Evolutionary conservation across 2,329 filamentous ascomycete genomes (phyloP).

Genomic region (Cladosporium sp.): DNA sequence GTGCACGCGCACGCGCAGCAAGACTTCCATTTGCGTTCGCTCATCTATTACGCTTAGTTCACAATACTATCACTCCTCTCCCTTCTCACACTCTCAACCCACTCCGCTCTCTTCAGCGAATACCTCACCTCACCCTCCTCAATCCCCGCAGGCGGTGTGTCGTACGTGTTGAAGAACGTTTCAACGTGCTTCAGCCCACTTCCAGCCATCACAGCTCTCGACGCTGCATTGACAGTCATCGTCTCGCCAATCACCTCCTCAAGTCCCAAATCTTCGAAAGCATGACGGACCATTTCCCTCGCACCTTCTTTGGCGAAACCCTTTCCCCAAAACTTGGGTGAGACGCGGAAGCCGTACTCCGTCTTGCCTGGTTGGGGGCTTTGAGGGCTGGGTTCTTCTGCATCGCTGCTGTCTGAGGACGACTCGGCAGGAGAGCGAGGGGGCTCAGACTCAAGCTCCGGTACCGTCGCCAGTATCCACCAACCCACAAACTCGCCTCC

Average conservation of each 20-base stretch:
- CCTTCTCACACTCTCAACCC: neutral
- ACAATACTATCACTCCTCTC: neutral
- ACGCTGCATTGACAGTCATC: conserved; percentile 31
- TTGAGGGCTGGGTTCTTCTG: neutral
- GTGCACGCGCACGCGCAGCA: too few relatives aligned
- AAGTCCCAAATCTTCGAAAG: conserved; percentile 27
- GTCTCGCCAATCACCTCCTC: conserved; percentile 27
- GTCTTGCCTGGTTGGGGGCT: conserved; percentile 13
- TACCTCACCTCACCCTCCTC: conserved; percentile 13
- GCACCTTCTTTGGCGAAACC: conserved; percentile 33
- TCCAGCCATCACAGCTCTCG: conserved; percentile 20
- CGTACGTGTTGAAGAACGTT: conserved; percentile 13
- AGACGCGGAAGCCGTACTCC: conserved; percentile 28
- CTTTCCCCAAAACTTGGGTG: conserved; percentile 29
- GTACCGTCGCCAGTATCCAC: conserved; percentile 28
- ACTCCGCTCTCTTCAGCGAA: conserved; percentile 1
- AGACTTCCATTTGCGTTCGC: too few relatives aligned
- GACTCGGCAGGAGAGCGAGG: neutral
- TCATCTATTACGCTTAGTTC: neutral
- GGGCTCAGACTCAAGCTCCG: neutral
- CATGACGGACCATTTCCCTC: conserved; percentile 27
- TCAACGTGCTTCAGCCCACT: conserved; percentile 11
- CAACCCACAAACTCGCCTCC: conserved; percentile 29
- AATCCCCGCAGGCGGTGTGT: conserved; percentile 11
- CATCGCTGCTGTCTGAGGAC: neutral